These are phyloP conservation scores for Aspergillus affinis DNA, from an alignment of 495 filamentous ascomycete genomes.

Conservation along the genomic window DNA sequence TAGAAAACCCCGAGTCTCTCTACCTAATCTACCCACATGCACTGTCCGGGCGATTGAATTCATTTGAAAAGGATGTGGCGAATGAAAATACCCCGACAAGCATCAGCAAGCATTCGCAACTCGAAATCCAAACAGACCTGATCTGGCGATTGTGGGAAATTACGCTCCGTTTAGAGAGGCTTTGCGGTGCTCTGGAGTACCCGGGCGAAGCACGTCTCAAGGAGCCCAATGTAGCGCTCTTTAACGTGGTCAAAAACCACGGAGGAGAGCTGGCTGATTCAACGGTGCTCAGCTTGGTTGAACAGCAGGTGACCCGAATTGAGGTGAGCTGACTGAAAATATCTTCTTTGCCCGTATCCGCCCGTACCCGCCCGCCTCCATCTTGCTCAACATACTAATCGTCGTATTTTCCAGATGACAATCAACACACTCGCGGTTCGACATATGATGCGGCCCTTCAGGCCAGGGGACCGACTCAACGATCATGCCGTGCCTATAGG, in stretches of 20 bases:
- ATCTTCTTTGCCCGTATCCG: slow-evolving; percentile 12
- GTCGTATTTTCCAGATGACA: slow-evolving; percentile 26
- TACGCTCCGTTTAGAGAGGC: slow-evolving; percentile 83
- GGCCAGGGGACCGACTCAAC: slow-evolving; percentile 39
- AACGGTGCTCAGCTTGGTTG: slow-evolving; percentile 81
- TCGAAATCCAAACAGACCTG: slow-evolving; percentile 72
- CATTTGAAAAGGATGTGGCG: slow-evolving; percentile 49
- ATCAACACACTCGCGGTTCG: slow-evolving; percentile 65
- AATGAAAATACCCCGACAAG: slow-evolving; percentile 37
- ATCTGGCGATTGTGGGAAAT: slow-evolving; percentile 92
- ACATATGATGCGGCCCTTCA: slow-evolving; percentile 59
- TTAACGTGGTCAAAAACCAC: slow-evolving; percentile 78
- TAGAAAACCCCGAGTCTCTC: slow-evolving; percentile 95
- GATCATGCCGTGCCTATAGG: slow-evolving; percentile 54
- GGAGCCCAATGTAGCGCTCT: slow-evolving; percentile 73
- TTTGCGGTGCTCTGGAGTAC: slow-evolving; percentile 82
- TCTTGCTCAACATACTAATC: not conserved
- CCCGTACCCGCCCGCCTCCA: not conserved
- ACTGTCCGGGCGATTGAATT: slow-evolving; percentile 75
- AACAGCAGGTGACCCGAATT: slow-evolving; percentile 91
- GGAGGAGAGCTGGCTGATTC: slow-evolving; percentile 86
- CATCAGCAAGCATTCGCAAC: slow-evolving; percentile 53
- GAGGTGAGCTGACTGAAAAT: slow-evolving; percentile 61
- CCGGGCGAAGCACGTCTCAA: slow-evolving; percentile 56
- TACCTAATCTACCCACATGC: slow-evolving; percentile 90